Base-by-base conservation (phyloP, 306 rosid species). In the Corylus americana region DNA sequence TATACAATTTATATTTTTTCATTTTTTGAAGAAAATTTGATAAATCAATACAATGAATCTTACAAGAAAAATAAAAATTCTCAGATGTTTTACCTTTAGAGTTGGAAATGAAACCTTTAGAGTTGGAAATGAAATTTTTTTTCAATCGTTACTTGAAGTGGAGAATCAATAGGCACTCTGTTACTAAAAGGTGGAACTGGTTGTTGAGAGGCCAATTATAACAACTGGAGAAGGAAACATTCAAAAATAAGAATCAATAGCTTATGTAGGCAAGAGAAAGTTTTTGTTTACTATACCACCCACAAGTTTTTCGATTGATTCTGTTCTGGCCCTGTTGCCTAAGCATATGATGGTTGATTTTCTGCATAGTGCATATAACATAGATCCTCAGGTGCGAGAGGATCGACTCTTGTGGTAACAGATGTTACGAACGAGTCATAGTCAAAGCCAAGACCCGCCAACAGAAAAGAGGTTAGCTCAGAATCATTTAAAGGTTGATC, bases 161-260 rank as follows among this genome's bases (percentile, higher is more conserved):
- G 51, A 12, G 31, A 18, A 17, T 72, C 45, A 44, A 14, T 55
- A 17, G 58, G 55, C 73, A 44, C 67, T 73, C 51, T 62, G 78
- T 70, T 77, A 29, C 77, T 39, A 44, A 44, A 75, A 42, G 69
- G 4, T 45, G 66, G 20, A 71, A 55, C 42, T 79, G 57, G 31
- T 49, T 53, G 49, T 27, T n/a, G 17, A 66, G 76, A 82, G 71
- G 70, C 47, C 25, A 68, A 53, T 70, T 13, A 22, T 49, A 2
- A 8, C n/a, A 45, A 70, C 25, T 12, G 57, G 31, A 47, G 57
- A 47, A 48, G 54, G 35, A 22, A 53, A 79, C 14, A 5, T 20
- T 47, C 42, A 14, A 58, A 69, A 74, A 9, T 10, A 49, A 11
- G 45, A 62, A 68, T 35, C 5, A 45, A 27, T 49, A 20, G 44